Conservation (phyloP, 352 stramenopile species). For the Pythium insidiosum region DNA sequence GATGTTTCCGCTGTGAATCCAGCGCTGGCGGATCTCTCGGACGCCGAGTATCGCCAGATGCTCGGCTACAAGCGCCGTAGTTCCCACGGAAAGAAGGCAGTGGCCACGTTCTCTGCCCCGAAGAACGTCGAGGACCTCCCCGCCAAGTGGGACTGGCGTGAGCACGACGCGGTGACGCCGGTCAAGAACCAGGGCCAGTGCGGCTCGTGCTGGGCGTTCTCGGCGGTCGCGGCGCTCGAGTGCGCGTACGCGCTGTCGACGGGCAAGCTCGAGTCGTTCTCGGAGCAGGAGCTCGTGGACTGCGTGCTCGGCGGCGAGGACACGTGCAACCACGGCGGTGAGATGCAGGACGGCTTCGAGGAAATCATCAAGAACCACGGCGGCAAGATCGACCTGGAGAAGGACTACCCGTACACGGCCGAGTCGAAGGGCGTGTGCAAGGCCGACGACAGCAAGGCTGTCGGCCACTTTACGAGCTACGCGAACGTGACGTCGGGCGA, state of each 20-base stretch:
- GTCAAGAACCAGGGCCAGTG: conserved; percentile 94
- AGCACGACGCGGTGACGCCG: conserved; percentile 60
- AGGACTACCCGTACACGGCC: conserved; percentile 30
- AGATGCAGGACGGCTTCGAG: conserved; percentile 31
- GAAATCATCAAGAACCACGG: conserved; percentile 32
- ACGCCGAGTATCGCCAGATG: conserved; percentile 31
- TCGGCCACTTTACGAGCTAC: conserved; percentile 46
- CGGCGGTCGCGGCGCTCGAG: conserved; percentile 32
- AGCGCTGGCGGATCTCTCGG: conserved; percentile 30
- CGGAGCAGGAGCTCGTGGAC: conserved; percentile 48
- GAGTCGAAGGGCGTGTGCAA: conserved; percentile 24
- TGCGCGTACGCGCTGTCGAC: conserved; percentile 23
- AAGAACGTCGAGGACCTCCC: conserved; percentile 13
- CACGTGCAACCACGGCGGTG: conserved; percentile 30
- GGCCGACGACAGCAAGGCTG: conserved; percentile 20
- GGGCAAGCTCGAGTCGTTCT: conserved; percentile 36
- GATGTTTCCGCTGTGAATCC: neutral
- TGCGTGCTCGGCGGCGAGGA: conserved; percentile 20
- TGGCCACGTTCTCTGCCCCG: conserved; percentile 12
- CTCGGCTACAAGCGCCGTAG: conserved; percentile 25
- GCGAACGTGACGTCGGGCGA: conserved; percentile 65
- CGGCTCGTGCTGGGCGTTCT: conserved; percentile 96
- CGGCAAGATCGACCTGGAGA: conserved; percentile 26
- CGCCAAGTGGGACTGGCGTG: conserved; percentile 39
- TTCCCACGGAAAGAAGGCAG: neutral